A percentile compares a stretch with the other conserved stretches of the same genome.
These are phyloP conservation scores for Chaetothyriales sp. DNA, from an alignment of 2,329 filamentous ascomycete species.

Conservation along the genomic window DNA sequence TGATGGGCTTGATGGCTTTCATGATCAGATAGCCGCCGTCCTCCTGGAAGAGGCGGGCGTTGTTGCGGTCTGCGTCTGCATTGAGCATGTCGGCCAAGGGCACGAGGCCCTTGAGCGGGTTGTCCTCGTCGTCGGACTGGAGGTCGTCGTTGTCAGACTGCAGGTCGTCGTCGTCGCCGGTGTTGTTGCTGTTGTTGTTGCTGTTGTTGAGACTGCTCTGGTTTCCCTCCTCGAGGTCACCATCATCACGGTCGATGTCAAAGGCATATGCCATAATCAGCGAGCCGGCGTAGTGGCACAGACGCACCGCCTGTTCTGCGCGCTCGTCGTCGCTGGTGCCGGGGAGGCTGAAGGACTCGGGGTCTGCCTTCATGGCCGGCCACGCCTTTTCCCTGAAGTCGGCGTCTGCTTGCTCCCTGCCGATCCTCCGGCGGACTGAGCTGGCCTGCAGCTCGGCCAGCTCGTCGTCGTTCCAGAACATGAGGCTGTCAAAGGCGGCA, in stretches of 20 bases:
- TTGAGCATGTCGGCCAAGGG: slow-evolving; percentile 84
- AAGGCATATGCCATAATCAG: slow-evolving; percentile 91
- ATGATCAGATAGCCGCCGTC: slow-evolving; percentile 48
- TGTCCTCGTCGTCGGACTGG: slow-evolving; percentile 25
- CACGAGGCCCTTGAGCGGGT: slow-evolving; percentile 52
- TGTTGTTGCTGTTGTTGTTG: neutral
- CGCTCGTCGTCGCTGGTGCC: slow-evolving; percentile 22
- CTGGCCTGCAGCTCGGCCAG: slow-evolving; percentile 62
- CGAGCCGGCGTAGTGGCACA: slow-evolving; percentile 70
- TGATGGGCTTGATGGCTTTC: slow-evolving; percentile 55
- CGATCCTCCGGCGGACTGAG: slow-evolving; percentile 62
- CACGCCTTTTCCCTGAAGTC: slow-evolving; percentile 49
- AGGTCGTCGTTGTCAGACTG: slow-evolving; percentile 10
- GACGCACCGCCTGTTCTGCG: slow-evolving; percentile 33
- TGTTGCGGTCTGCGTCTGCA: slow-evolving; percentile 69
- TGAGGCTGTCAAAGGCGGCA: slow-evolving; percentile 60
- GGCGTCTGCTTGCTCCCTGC: slow-evolving; percentile 55
- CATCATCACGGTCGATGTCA: slow-evolving; percentile 43
- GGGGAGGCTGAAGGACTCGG: slow-evolving; percentile 28
- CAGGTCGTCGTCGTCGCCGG: neutral
- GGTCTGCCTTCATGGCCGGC: slow-evolving; percentile 35
- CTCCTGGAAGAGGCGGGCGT: slow-evolving; percentile 52
- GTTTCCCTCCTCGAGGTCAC: slow-evolving; percentile 15
- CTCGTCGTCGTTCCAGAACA: slow-evolving; percentile 71
- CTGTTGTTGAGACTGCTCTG: neutral